A percentile compares a stretch with the other conserved stretches of the same genome.
Evolutionary conservation across 768 basidiomycete species (phyloP).

Genomic region (Neoboletus magnificus): DNA sequence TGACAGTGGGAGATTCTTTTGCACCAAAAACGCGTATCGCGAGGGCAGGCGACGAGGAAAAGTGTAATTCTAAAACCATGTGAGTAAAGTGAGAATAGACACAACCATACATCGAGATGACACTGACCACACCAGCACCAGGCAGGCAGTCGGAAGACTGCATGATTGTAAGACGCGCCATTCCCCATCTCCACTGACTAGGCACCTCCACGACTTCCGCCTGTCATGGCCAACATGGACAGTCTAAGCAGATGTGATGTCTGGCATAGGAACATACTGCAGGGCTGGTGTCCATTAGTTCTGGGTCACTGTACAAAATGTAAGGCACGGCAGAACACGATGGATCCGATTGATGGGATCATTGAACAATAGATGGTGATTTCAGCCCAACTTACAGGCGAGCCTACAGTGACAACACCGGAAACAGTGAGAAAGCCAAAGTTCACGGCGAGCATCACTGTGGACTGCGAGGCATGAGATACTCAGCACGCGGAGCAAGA

Average conservation of each 20-base stretch:
- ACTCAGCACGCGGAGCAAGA: neutral
- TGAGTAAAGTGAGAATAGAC: neutral
- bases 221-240: neutral
- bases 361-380: conserved; percentile 12
- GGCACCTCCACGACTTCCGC: conserved; percentile 1
- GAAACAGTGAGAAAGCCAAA: conserved; percentile 15
- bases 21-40: conserved; percentile 6
- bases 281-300: neutral
- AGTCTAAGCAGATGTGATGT: neutral
- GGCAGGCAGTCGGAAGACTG: conserved; percentile 10
- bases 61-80: conserved; percentile 1
- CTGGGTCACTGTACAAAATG: conserved; percentile 9
- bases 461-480: conserved; percentile 5
- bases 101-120: neutral
- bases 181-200: neutral
- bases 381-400: neutral
- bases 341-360: conserved; percentile 7
- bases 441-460: conserved; percentile 15
- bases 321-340: conserved; percentile 7
- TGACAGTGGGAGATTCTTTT: neutral
- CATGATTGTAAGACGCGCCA: conserved; percentile 8
- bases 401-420: neutral
- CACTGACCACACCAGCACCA: conserved; percentile 15
- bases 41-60: conserved; percentile 6
- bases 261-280: conserved; percentile 2